Evolutionary conservation across 192 early-diverging fungal genomes (phyloP).

Genomic region (Coemansia sp.): DNA sequence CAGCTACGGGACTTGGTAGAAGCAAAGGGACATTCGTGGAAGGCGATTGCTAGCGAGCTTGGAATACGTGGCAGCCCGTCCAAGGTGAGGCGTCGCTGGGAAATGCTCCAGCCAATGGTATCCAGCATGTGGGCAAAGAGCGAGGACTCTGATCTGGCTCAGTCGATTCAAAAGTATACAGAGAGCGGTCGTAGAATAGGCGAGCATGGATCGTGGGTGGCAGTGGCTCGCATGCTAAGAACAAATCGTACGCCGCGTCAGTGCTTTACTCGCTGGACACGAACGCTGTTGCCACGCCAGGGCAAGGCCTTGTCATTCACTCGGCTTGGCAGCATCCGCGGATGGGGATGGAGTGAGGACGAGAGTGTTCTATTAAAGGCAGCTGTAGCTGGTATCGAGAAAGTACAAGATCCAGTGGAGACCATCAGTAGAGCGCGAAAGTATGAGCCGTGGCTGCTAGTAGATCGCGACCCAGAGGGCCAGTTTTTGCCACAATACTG

Average conservation of each 20-base stretch:
- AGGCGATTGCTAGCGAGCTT: conserved; percentile 29
- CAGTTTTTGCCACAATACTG: conserved; percentile 28
- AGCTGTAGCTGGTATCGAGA: conserved; percentile 10
- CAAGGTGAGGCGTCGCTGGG: conserved; percentile 37
- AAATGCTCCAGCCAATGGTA: conserved; percentile 26
- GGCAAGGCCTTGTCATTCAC: conserved; percentile 22
- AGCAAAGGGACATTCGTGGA: conserved; percentile 24
- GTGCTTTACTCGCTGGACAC: conserved; percentile 39
- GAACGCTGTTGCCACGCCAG: conserved; percentile 35
- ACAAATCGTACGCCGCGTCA: conserved; percentile 32
- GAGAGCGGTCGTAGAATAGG: conserved; percentile 11
- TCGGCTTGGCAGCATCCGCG: conserved; percentile 28
- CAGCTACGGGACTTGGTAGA: conserved; percentile 17
- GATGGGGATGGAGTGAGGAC: conserved; percentile 29
- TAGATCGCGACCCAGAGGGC: background rate
- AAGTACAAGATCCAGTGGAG: background rate
- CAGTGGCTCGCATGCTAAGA: conserved; percentile 26
- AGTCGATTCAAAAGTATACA: conserved; percentile 20
- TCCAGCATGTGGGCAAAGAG: conserved; percentile 24
- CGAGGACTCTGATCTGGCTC: conserved; percentile 32
- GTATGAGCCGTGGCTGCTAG: conserved; percentile 45
- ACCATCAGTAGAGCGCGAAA: background rate
- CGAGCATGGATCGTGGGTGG: conserved; percentile 27
- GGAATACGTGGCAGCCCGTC: conserved; percentile 28
- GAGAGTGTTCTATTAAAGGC: conserved; percentile 17